A percentile compares a stretch with the other conserved stretches of the same genome.
Conservation (phyloP, 2,329 filamentous ascomycete genomes). For the Fusarium torreyae region DNA sequence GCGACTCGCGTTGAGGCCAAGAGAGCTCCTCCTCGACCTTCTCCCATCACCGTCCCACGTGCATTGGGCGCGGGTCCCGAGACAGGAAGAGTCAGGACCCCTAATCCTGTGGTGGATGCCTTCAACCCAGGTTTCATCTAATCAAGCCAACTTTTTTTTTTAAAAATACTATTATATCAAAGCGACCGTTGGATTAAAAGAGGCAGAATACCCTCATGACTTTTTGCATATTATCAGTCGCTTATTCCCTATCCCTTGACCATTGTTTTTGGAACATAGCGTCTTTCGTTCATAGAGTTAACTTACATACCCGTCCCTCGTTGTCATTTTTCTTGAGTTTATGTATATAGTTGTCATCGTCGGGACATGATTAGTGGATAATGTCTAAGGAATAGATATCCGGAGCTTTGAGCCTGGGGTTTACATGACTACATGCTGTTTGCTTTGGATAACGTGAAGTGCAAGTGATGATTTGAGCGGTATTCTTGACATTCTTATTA, state of each 20-base stretch:
- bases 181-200: slow-evolving; percentile 25
- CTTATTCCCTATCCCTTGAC: slow-evolving; percentile 20
- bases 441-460: no score
- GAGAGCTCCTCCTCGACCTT: slow-evolving; percentile 54
- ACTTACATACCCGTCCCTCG: slow-evolving; percentile 39
- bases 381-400: slow-evolving; percentile 42
- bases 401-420: slow-evolving; percentile 19
- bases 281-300: slow-evolving; percentile 40
- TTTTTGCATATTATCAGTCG: slow-evolving; percentile 19
- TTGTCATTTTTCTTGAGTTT: slow-evolving; percentile 20
- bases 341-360: slow-evolving; percentile 34
- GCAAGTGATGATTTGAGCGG: background rate
- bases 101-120: slow-evolving; percentile 44
- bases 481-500: background rate
- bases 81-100: slow-evolving; percentile 31
- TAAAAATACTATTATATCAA: slow-evolving; percentile 1
- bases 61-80: slow-evolving; percentile 29
- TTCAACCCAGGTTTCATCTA: slow-evolving; percentile 49
- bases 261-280: slow-evolving; percentile 29
- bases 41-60: slow-evolving; percentile 51
- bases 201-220: slow-evolving; percentile 31
- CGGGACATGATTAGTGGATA: slow-evolving; percentile 44
- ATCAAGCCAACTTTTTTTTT: background rate
- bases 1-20: slow-evolving; percentile 51
- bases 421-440: slow-evolving; percentile 25